A percentile compares a stretch with the other conserved stretches of the same genome.
These are phyloP conservation scores for Erythrobasidium hasegawianum DNA, from an alignment of 1,284 basidiomycete species.

Conservation along the genomic window DNA sequence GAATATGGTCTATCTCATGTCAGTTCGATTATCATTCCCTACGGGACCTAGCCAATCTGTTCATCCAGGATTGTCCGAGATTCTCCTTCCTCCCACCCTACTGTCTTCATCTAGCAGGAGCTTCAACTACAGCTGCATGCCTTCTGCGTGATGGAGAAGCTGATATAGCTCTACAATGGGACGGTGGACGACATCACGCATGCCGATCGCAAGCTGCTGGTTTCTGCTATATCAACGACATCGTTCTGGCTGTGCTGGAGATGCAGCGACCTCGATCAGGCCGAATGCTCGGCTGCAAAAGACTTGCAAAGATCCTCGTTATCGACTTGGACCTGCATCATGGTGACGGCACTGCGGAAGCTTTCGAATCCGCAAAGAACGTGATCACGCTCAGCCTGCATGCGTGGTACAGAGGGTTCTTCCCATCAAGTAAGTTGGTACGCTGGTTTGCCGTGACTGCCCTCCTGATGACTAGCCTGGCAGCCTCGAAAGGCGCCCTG, in stretches of 20 bases:
- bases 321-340: constrained; percentile 89
- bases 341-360: constrained; percentile 78
- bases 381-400: constrained; percentile 81
- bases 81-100: constrained; percentile 70
- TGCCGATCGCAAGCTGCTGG: constrained; percentile 71
- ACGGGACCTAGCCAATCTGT: no score
- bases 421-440: constrained; percentile 55
- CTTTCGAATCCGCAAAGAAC: constrained; percentile 60
- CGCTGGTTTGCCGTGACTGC: constrained; percentile 2
- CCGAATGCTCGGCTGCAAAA: neutral
- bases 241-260: constrained; percentile 65
- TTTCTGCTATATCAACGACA: constrained; percentile 91
- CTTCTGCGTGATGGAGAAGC: constrained; percentile 57
- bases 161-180: constrained; percentile 74
- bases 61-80: constrained; percentile 82
- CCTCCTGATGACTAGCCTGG: no score
- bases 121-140: constrained; percentile 66
- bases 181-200: constrained; percentile 78
- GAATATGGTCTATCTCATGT: neutral
- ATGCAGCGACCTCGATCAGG: constrained; percentile 31
- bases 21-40: no score
- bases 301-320: constrained; percentile 53
- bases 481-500: constrained; percentile 15
- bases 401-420: constrained; percentile 75
- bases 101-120: constrained; percentile 67